A percentile compares a stretch with the other conserved stretches of the same genome.
These are phyloP conservation scores for Condylostoma magnum DNA, from an alignment of 169 alveolate genomes.

Conservation along the genomic window DNA sequence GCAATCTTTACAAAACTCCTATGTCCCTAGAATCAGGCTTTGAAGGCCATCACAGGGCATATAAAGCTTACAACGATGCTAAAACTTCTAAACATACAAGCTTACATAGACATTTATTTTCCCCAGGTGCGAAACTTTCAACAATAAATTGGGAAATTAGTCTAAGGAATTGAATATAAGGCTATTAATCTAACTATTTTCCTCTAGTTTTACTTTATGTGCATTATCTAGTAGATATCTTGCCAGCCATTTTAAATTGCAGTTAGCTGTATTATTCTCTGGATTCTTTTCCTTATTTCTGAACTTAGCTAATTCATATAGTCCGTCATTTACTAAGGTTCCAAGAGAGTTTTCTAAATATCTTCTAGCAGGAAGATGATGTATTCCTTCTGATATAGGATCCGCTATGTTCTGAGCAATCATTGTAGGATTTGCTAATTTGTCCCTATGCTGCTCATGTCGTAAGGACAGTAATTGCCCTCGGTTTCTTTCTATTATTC, in stretches of 20 bases:
- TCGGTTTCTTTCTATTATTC: constrained; percentile 1
- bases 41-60: too few relatives aligned
- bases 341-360: constrained; percentile 28
- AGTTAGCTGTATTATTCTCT: constrained; percentile 2
- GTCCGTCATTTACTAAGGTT: not conserved
- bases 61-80: too few relatives aligned
- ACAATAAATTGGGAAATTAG: too few relatives aligned
- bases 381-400: not conserved
- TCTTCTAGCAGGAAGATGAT: constrained; percentile 20
- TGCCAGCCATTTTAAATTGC: constrained; percentile 8
- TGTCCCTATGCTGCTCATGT: not conserved
- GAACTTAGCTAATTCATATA: constrained; percentile 5
- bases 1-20: too few relatives aligned
- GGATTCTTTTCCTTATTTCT: constrained; percentile 19
- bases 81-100: too few relatives aligned
- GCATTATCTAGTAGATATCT: constrained; percentile 10
- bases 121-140: too few relatives aligned
- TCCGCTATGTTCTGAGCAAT: constrained; percentile 2
- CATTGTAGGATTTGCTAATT: not conserved
- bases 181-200: not conserved
- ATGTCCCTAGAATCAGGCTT: too few relatives aligned
- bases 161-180: too few relatives aligned
- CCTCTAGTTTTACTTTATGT: not conserved
- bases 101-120: too few relatives aligned
- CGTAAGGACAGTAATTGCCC: not conserved